Conservation (phyloP, 129 eudicot species). For the Sambucus nigra region DNA sequence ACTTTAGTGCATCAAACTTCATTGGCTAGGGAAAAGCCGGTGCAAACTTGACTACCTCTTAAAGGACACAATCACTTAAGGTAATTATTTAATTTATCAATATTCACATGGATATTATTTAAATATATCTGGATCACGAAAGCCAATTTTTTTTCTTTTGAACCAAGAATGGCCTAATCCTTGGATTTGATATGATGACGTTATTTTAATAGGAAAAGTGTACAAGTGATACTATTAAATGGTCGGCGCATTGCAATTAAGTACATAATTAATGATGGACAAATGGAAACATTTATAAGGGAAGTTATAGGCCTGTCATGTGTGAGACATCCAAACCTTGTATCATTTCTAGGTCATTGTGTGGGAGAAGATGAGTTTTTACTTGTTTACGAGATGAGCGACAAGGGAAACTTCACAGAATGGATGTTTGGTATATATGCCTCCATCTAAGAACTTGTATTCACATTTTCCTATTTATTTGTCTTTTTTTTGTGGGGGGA, state of each 20-base stretch:
- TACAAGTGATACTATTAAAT: slow-evolving; percentile 48
- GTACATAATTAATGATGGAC: slow-evolving; percentile 66
- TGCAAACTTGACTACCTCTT: too few species aligned
- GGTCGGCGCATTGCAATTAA: slow-evolving; percentile 64
- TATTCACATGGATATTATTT: too few species aligned
- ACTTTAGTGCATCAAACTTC: slow-evolving; percentile 56
- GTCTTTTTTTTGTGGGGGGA: too few species aligned
- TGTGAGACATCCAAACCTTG: slow-evolving; percentile 72
- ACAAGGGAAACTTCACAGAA: slow-evolving; percentile 70
- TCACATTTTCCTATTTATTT: too few species aligned
- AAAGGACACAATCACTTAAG: too few species aligned
- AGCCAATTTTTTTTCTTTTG: too few species aligned
- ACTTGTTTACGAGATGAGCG: slow-evolving; percentile 72
- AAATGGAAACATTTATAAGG: slow-evolving; percentile 67
- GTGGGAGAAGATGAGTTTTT: slow-evolving; percentile 66
- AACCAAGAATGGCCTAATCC: too few species aligned
- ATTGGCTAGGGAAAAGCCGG: slow-evolving; percentile 83
- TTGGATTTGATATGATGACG: background rate
- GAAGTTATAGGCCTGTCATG: slow-evolving; percentile 63
- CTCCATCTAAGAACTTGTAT: too few species aligned
- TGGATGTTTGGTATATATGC: slow-evolving; percentile 52
- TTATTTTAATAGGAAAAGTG: slow-evolving; percentile 51
- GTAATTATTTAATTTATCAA: too few species aligned
- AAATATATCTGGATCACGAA: too few species aligned
- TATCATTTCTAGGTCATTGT: slow-evolving; percentile 54